Conservation (phyloP, 2,329 filamentous ascomycete genomes). For the Hymenoscyphus linearis region DNA sequence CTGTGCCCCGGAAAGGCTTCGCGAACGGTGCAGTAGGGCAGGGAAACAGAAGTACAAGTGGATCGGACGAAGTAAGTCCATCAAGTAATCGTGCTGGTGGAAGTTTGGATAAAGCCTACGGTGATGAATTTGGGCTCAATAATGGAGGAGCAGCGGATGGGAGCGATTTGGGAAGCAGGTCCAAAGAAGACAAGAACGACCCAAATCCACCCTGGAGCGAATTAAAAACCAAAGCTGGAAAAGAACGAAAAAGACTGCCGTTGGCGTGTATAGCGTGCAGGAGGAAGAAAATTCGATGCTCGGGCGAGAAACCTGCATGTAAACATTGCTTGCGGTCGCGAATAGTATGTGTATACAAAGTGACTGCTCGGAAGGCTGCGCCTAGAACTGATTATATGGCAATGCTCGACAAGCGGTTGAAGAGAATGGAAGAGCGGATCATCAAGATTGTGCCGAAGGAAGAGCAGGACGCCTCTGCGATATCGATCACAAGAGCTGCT, state of each 20-base stretch:
- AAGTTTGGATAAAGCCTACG: slow-evolving; percentile 24
- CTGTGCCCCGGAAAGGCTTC: slow-evolving; percentile 20
- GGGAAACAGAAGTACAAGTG: slow-evolving; percentile 24
- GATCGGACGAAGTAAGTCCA: slow-evolving; percentile 32
- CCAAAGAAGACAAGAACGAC: slow-evolving; percentile 54
- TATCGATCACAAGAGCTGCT: slow-evolving; percentile 68
- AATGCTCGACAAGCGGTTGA: slow-evolving; percentile 92
- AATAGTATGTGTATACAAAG: slow-evolving; percentile 96
- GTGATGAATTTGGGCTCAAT: slow-evolving; percentile 54
- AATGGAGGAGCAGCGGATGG: slow-evolving; percentile 44
- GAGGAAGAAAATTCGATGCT: slow-evolving; percentile 96
- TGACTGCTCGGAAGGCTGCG: slow-evolving; percentile 88
- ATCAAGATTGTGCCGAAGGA: slow-evolving; percentile 92
- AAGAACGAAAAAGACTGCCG: slow-evolving; percentile 88
- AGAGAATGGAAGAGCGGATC: slow-evolving; percentile 95
- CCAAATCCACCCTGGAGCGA: slow-evolving; percentile 69
- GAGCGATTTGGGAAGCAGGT: slow-evolving; percentile 47
- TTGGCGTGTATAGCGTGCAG: slow-evolving; percentile 93
- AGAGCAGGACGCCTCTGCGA: slow-evolving; percentile 61
- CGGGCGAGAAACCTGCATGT: slow-evolving; percentile 94
- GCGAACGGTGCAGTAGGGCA: slow-evolving; percentile 19
- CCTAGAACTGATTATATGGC: slow-evolving; percentile 98
- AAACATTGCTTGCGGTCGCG: slow-evolving; percentile 91
- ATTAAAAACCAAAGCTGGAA: slow-evolving; percentile 86
- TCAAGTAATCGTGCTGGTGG: slow-evolving; percentile 26